These are phyloP conservation scores for Pneumocystis carinii DNA, from an alignment of 1,139 yeast genomes.

Conservation along the genomic window DNA sequence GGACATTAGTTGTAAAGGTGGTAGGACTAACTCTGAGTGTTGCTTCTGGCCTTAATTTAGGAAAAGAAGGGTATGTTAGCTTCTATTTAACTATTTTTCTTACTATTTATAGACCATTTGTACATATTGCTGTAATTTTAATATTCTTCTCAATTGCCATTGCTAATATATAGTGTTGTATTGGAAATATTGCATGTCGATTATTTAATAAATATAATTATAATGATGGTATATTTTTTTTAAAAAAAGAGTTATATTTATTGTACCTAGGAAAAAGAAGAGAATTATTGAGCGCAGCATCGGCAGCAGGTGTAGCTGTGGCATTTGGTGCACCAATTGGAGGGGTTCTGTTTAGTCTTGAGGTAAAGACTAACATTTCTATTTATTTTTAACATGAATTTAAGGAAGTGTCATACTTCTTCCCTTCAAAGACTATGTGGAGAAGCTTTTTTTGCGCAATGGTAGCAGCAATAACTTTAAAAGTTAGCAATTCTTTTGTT, in stretches of 20 bases:
- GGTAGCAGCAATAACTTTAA: slow-evolving; percentile 40
- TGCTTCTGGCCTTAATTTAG: slow-evolving; percentile 51
- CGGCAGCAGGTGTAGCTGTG: slow-evolving; percentile 54
- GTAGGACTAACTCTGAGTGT: slow-evolving; percentile 42
- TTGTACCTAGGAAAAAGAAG: slow-evolving; percentile 28
- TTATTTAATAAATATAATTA: slow-evolving; percentile 35
- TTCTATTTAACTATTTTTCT: not conserved
- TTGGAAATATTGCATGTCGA: slow-evolving; percentile 45
- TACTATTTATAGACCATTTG: slow-evolving; percentile 33
- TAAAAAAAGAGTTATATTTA: not conserved
- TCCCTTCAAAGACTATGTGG: slow-evolving; percentile 44
- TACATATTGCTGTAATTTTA: slow-evolving; percentile 36
- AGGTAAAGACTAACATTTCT: slow-evolving; percentile 16
- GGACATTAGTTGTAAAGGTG: slow-evolving; percentile 39
- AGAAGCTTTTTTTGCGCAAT: slow-evolving; percentile 49
- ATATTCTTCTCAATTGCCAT: not conserved
- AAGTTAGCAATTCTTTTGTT: slow-evolving; percentile 14
- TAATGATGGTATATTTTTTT: slow-evolving; percentile 30
- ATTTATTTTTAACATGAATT: not conserved
- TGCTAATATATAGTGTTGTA: slow-evolving; percentile 29
- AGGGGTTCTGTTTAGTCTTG: slow-evolving; percentile 50
- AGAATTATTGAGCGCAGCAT: slow-evolving; percentile 48
- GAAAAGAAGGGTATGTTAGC: slow-evolving; percentile 40
- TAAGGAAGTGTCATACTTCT: slow-evolving; percentile 42
- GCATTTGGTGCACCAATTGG: slow-evolving; percentile 62